Evolutionary conservation across 148 eudicot species (phyloP), one percentile per base, ranked within the genome.

Genomic region (Polygonum maritimum): DNA sequence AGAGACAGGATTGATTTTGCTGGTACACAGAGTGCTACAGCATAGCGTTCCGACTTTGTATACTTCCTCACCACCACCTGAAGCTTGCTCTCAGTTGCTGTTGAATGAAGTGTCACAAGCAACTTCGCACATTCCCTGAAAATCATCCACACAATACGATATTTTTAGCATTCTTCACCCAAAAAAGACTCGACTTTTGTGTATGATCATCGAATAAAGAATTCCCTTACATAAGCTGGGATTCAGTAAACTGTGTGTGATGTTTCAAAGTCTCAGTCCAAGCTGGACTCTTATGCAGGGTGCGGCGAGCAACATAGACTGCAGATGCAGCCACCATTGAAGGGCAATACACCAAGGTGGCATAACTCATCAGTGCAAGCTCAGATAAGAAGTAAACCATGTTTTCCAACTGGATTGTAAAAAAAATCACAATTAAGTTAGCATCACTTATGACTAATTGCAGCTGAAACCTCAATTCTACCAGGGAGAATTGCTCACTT

Each of bases 271-370:
- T 90, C 33, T 89, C 94, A n/a, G 84, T 89, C 99, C 99, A 95
- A 35, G 75, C 49, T 1, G 97, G 96, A 45, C 73, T 80, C 82
- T 85, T 89, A 79, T 78, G 83, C 26, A 95, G 77, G 9, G 92
- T 91, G 76, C 83, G 81, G 2, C 97, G 84, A 55, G 99, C 96
- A 12, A 88, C 92, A 26, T 87, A 90, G 76, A 95, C 99, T 3
- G 99, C 96, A 2, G 97, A 84, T 76, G 97, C 99, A 74, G 97
- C 96, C 75, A 95, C 79, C 94, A 90, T 87, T 2, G 99, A 95
- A 6, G 96, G 90, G 45, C 83, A 76, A 76, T 78, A 83, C 4
- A 82, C 78, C 33, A 83, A 75, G 14, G 84, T 78, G 33, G 73
- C 83, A 71, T 95, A 95, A 16, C 82, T 82, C 94, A 90, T 87